A percentile compares a stretch with the other conserved stretches of the same genome.
phyloP scores from a whole-genome alignment of 306 rosid genomes.

The Phaseolus lunatus region DNA sequence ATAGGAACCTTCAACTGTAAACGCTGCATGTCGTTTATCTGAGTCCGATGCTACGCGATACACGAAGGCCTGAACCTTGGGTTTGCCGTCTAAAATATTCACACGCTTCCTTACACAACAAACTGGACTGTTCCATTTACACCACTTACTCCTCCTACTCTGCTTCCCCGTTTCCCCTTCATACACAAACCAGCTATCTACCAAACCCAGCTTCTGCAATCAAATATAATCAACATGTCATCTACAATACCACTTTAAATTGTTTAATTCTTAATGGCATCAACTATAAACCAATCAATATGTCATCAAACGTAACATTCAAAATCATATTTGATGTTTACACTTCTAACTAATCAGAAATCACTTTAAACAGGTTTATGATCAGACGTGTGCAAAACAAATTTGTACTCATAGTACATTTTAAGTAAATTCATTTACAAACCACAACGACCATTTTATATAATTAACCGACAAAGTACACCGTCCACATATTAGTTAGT shows the following conservation, averaged over 20 bases:
- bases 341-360: too few species aligned
- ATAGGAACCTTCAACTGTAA: slow-evolving; percentile 74
- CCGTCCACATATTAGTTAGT: background rate
- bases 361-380: too few species aligned
- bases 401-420: too few species aligned
- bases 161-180: slow-evolving; percentile 64
- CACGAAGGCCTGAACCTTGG: slow-evolving; percentile 61
- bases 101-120: slow-evolving; percentile 67
- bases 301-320: too few species aligned
- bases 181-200: slow-evolving; percentile 71
- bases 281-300: too few species aligned
- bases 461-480: background rate
- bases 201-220: slow-evolving; percentile 62
- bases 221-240: slow-evolving; percentile 16
- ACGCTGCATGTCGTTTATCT: slow-evolving; percentile 47
- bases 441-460: background rate
- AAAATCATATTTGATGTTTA: too few species aligned
- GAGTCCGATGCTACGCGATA: slow-evolving; percentile 46
- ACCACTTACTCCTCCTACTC: background rate
- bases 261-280: too few species aligned
- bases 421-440: too few species aligned
- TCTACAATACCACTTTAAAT: background rate
- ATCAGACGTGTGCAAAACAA: too few species aligned
- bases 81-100: slow-evolving; percentile 52
- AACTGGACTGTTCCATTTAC: slow-evolving; percentile 51